Percentiles rank a stretch among this genome's conserved stretches.
These are phyloP conservation scores for Calamus simplicifolius DNA, from an alignment of 176 grass and related monocot genomes.

Conservation along the genomic window DNA sequence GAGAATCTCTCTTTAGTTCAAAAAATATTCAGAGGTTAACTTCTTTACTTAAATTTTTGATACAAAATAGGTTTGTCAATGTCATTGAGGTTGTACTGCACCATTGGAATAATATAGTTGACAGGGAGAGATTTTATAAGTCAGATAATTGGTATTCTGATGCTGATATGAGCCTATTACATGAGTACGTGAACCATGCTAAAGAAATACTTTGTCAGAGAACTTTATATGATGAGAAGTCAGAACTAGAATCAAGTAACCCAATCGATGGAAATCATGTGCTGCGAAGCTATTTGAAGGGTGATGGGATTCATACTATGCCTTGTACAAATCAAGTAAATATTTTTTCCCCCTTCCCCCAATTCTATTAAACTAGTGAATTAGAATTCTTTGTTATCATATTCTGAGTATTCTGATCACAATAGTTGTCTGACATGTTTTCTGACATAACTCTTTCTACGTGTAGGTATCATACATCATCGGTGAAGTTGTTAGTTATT, in stretches of 20 bases:
- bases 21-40: constrained; percentile 68
- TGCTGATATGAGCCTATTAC: constrained; percentile 44
- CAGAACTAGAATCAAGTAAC: constrained; percentile 21
- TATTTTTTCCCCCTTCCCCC: constrained; percentile 6
- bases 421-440: constrained; percentile 4
- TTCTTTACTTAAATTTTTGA: constrained; percentile 54
- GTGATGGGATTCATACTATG: not conserved
- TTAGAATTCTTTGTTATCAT: not conserved
- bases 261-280: constrained; percentile 17
- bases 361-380: not conserved
- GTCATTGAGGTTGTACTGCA: constrained; percentile 62
- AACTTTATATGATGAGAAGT: constrained; percentile 22
- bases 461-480: too few relatives aligned
- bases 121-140: constrained; percentile 46
- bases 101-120: constrained; percentile 43
- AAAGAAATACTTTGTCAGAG: constrained; percentile 32
- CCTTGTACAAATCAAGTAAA: constrained; percentile 45
- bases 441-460: not conserved
- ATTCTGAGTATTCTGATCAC: not conserved
- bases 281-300: constrained; percentile 6
- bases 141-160: constrained; percentile 45
- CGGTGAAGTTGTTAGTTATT: too few relatives aligned
- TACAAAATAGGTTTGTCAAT: constrained; percentile 48
- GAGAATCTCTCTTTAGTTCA: constrained; percentile 37
- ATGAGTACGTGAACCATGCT: constrained; percentile 45